Evolutionary conservation across 331 rosid species (phyloP).

Genomic region (Erythrophleum ivorense): DNA sequence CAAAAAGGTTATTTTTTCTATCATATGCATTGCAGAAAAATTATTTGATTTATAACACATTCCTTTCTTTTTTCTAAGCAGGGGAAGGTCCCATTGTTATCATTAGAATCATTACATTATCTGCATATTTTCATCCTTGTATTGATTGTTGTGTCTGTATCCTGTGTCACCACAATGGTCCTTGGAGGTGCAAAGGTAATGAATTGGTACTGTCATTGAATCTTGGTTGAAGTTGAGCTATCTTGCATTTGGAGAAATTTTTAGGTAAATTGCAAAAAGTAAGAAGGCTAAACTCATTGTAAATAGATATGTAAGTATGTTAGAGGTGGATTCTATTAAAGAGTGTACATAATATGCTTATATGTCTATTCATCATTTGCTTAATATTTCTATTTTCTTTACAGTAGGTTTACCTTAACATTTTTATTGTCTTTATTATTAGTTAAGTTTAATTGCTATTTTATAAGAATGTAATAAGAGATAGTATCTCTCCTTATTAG

Average conservation of each 20-base stretch:
- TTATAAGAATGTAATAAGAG: neutral
- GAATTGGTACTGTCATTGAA: neutral
- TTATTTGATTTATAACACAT: conserved; percentile 22
- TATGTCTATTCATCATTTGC: neutral
- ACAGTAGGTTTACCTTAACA: too few relatives aligned
- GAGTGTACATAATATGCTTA: neutral
- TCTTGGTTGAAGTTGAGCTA: conserved; percentile 27
- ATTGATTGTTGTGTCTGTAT: conserved; percentile 63
- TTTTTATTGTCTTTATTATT: neutral
- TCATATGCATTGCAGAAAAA: neutral
- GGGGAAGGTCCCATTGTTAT: conserved; percentile 79
- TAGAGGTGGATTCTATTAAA: neutral
- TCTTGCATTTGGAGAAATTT: neutral
- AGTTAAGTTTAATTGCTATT: neutral
- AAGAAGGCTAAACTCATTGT: neutral
- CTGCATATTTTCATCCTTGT: conserved; percentile 89
- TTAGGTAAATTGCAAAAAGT: neutral
- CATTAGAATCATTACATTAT: conserved; percentile 81
- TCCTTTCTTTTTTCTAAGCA: conserved; percentile 40
- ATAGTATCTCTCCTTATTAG: neutral
- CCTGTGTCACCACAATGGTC: conserved; percentile 79
- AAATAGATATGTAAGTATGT: neutral
- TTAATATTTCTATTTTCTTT: neutral
- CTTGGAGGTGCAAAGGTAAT: conserved; percentile 79
- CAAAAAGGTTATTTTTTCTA: neutral